phyloP scores from a whole-genome alignment of 139 green algal species.

The Auxenochlorella protothecoides region DNA sequence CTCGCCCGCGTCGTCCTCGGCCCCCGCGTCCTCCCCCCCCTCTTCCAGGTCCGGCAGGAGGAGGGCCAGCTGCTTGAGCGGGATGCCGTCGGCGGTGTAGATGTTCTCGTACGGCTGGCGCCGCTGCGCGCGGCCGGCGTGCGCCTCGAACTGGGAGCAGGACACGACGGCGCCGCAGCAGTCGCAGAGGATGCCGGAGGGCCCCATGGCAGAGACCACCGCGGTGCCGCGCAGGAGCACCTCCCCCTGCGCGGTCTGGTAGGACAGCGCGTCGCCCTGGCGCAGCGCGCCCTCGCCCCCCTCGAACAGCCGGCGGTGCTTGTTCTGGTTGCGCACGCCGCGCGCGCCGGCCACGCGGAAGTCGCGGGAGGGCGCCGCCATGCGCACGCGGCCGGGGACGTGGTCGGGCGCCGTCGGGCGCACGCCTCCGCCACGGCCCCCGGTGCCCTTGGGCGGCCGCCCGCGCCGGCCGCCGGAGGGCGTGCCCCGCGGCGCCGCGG shows the following conservation, averaged over 20 bases:
- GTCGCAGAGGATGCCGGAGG: constrained; percentile 68
- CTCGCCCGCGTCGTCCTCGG: background rate
- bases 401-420: background rate
- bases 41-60: constrained; percentile 20
- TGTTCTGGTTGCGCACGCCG: constrained; percentile 39
- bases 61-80: constrained; percentile 32
- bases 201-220: constrained; percentile 23
- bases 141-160: constrained; percentile 73
- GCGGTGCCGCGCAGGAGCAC: constrained; percentile 49
- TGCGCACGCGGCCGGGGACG: constrained; percentile 13
- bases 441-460: background rate
- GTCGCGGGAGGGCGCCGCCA: constrained; percentile 13
- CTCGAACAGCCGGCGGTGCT: constrained; percentile 64
- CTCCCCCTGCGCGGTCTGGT: constrained; percentile 32
- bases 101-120: constrained; percentile 77
- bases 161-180: constrained; percentile 64
- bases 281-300: constrained; percentile 32
- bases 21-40: constrained; percentile 5
- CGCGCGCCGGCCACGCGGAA: constrained; percentile 6
- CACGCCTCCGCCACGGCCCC: constrained; percentile 2
- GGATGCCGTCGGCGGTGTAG: constrained; percentile 43
- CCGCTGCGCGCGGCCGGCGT: constrained; percentile 49
- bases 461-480: no score
- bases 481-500: no score
- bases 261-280: constrained; percentile 29